Evolutionary conservation across 768 basidiomycete species (phyloP), one percentile per base, ranked within the genome.

Genomic region (Heimioporus sp.): DNA sequence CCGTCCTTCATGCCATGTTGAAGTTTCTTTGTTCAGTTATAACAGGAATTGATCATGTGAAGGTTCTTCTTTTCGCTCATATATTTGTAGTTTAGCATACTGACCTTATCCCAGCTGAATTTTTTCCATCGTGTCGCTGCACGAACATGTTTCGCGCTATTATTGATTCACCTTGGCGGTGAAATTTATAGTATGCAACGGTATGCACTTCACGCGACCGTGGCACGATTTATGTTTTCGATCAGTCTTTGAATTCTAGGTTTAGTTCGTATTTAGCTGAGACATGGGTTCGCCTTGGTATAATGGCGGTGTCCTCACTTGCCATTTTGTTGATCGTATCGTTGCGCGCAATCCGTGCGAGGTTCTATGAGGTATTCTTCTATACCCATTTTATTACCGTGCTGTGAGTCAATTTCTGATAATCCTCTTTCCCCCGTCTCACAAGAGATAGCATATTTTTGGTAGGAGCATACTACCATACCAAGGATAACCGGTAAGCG

Each of bases 351-450:
- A 57, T 85, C 19, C 76, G 83, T 10, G 61, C 69, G 3, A 67
- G 60, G 6, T 63, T 57, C 2, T 85, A 83, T 48, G 82, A 85
- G 57, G 4, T 76, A 5, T 86, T 86, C 69, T 67, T 80, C 32
- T 60, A 76, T 24, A 37, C 66, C 0, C 84, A 86, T 60, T 73
- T 79, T 47, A 9, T 75, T 4, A 55, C 74, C 20, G 71, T 75
- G 10, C 45, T 73, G 77, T 79, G 52, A 62, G 77, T 51, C 15
- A 16, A n/a, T 15, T 35, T 19, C 9, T 3, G 4, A 2, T 11
- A 0, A 28, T 11, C 0, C 2, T 0, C 4, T 24, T 17, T 48
- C 1, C 28, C 24, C 10, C 13, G 19, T 55, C 65, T 56, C 35
- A 65, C 51, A 1, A 0, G n/a, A 3, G 28, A 31, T 28, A 67